phyloP scores from a whole-genome alignment of 148 eudicot genomes.

The Silene conica region DNA sequence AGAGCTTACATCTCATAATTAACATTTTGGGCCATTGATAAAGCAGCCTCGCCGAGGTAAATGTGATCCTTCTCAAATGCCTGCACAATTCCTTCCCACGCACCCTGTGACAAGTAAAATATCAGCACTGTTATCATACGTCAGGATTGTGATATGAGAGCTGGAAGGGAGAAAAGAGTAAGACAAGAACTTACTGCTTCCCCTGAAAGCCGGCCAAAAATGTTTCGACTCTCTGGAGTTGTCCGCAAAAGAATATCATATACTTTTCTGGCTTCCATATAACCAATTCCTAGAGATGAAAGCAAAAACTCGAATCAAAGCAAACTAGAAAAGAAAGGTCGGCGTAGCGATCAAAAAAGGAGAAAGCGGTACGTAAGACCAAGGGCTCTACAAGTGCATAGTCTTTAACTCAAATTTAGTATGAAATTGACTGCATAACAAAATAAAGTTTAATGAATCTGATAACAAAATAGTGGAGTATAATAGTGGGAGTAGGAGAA shows the following conservation, averaged over 20 bases:
- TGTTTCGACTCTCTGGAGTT: constrained; percentile 84
- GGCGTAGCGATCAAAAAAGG: neutral
- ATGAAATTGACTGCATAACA: neutral
- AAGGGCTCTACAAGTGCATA: neutral
- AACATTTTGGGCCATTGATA: constrained; percentile 85
- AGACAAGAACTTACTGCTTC: constrained; percentile 62
- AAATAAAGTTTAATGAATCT: too few species aligned
- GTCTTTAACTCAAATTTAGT: neutral
- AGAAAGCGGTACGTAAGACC: neutral
- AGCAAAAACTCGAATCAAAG: neutral
- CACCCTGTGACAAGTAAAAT: constrained; percentile 50
- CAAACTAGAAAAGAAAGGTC: neutral
- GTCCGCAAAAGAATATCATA: constrained; percentile 67
- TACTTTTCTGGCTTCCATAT: constrained; percentile 80
- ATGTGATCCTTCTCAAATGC: constrained; percentile 87
- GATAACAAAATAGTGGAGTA: too few species aligned
- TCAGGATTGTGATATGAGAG: neutral
- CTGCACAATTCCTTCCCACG: constrained; percentile 84
- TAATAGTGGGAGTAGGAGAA: too few species aligned
- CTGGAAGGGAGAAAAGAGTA: constrained; percentile 6
- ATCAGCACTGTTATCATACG: constrained; percentile 8
- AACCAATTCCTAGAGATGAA: constrained; percentile 56
- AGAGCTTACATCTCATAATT: constrained; percentile 85
- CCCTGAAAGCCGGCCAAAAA: constrained; percentile 98
- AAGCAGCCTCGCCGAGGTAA: constrained; percentile 95